Conservation (phyloP, 345 rosid genomes). For the Brassica cretica region DNA sequence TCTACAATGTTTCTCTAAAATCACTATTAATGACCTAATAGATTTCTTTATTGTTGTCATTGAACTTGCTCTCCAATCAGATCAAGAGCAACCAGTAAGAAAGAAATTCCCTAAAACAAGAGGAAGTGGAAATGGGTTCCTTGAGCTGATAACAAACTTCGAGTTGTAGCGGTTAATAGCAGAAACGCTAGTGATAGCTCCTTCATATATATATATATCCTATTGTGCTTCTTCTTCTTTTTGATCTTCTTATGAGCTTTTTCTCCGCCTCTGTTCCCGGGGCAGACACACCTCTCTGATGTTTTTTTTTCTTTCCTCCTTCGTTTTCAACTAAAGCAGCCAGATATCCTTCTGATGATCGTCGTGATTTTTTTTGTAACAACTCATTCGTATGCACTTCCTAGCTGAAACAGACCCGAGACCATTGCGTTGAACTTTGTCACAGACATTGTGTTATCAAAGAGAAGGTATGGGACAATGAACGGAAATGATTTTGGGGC, state of each 20-base stretch:
- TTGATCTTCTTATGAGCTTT: slow-evolving; percentile 39
- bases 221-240: slow-evolving; percentile 70
- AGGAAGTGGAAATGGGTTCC: slow-evolving; percentile 97
- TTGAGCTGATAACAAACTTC: slow-evolving; percentile 91
- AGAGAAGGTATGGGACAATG: slow-evolving; percentile 93
- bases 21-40: slow-evolving; percentile 15
- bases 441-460: slow-evolving; percentile 95
- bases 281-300: slow-evolving; percentile 55
- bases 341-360: slow-evolving; percentile 89
- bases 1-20: slow-evolving; percentile 26
- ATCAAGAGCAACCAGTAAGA: slow-evolving; percentile 91
- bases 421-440: slow-evolving; percentile 97
- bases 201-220: slow-evolving; percentile 62
- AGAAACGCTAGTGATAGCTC: slow-evolving; percentile 87
- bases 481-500: slow-evolving; percentile 88
- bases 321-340: slow-evolving; percentile 54
- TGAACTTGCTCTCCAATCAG: slow-evolving; percentile 92
- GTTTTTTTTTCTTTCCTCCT: slow-evolving; percentile 49
- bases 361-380: slow-evolving; percentile 79
- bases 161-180: slow-evolving; percentile 75
- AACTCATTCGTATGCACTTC: slow-evolving; percentile 96
- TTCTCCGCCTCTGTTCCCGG: slow-evolving; percentile 58
- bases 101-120: slow-evolving; percentile 90
- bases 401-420: slow-evolving; percentile 92
- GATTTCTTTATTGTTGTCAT: slow-evolving; percentile 38